These are phyloP conservation scores for Sphagnum magellanicum DNA, from an alignment of 228 moss, liverwort and hornwort species.

Conservation along the genomic window DNA sequence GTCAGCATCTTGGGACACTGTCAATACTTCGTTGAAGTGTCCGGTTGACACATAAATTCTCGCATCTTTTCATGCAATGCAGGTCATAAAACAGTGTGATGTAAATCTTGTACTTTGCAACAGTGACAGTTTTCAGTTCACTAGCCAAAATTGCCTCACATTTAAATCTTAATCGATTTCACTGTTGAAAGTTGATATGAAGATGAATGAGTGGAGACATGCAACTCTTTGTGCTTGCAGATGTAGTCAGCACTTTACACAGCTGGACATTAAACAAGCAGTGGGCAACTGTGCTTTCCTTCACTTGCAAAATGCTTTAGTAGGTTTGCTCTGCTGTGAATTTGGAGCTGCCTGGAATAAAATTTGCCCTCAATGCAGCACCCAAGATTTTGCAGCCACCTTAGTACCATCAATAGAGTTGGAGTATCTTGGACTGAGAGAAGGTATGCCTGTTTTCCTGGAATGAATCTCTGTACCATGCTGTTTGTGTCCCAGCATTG, in stretches of 20 bases:
- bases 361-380: slow-evolving; percentile 8
- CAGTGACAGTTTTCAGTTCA: no score
- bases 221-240: slow-evolving; percentile 1
- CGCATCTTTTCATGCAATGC: no score
- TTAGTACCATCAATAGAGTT: slow-evolving; percentile 6
- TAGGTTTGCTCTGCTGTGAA: slow-evolving; percentile 1
- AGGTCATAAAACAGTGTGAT: no score
- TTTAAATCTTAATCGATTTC: no score
- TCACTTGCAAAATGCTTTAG: slow-evolving; percentile 3
- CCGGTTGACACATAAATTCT: slow-evolving; percentile 4
- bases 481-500: background rate
- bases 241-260: slow-evolving; percentile 6
- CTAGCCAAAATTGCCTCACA: no score
- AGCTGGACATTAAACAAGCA: slow-evolving; percentile 6
- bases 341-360: slow-evolving; percentile 12
- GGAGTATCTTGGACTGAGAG: slow-evolving; percentile 7
- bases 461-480: background rate
- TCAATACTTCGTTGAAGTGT: background rate
- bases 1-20: slow-evolving; percentile 6
- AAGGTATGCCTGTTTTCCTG: slow-evolving; percentile 1
- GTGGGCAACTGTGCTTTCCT: slow-evolving; percentile 3
- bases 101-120: no score
- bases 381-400: background rate
- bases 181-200: no score
- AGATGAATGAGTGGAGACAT: no score